Evolutionary conservation across 2,329 filamentous ascomycete genomes (phyloP).

Genomic region (Emericellopsis cladophorae): DNA sequence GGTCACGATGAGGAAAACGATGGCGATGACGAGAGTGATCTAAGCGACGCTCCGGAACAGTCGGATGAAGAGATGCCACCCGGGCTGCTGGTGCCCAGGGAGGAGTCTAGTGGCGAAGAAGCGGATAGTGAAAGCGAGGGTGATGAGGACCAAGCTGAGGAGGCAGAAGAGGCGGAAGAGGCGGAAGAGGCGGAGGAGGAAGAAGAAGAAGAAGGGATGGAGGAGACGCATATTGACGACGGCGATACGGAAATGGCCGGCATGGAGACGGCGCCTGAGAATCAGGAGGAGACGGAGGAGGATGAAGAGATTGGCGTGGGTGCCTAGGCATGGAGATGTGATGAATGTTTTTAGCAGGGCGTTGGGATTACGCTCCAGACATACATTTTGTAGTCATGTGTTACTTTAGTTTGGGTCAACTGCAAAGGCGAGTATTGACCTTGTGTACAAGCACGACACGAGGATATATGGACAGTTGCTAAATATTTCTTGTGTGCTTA

Average conservation of each 20-base stretch:
- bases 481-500: no score
- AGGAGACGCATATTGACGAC: constrained; percentile 9
- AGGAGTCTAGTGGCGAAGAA: constrained; percentile 20
- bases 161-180: constrained; percentile 4
- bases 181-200: constrained; percentile 1
- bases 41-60: constrained; percentile 49
- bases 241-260: constrained; percentile 11
- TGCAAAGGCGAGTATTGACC: no score
- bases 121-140: constrained; percentile 21
- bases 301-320: constrained; percentile 5
- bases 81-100: constrained; percentile 25
- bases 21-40: constrained; percentile 53
- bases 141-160: constrained; percentile 8
- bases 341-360: not conserved
- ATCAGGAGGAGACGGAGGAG: constrained; percentile 7
- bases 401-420: no score
- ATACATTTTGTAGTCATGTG: no score
- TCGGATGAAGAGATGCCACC: constrained; percentile 45
- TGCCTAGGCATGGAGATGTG: constrained; percentile 5
- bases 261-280: constrained; percentile 3
- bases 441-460: no score
- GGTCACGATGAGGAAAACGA: constrained; percentile 12
- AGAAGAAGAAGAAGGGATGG: constrained; percentile 7
- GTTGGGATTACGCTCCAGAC: no score
- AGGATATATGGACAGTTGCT: no score